Evolutionary conservation across 768 basidiomycete genomes (phyloP), one percentile per base, ranked within the genome.

Genomic region (Russula olivacea): DNA sequence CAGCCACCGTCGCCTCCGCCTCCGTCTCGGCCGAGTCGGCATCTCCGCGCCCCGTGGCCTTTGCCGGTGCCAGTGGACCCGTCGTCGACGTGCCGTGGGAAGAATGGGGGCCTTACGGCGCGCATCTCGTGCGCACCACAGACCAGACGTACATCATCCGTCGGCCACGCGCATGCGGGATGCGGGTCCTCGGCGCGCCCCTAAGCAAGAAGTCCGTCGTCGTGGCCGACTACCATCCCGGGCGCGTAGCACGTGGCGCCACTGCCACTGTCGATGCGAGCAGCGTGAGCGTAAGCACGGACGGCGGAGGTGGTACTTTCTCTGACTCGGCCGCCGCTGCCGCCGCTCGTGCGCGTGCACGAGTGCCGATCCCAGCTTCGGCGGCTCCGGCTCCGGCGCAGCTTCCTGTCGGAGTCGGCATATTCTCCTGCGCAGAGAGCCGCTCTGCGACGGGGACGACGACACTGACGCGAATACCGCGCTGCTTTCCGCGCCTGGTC

Each of bases 101-200:
- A 9, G 38, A 52, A 8, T 64, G 63, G 63, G 63, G 58, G 5
- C 58, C 63, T 0, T 40, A 54, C 21, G 63, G 58, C 12, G 58
- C 63, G 30, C 58, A 55, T 43, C 30, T 64, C 21, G 32, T 64
- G 48, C 63, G 63, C 14, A 3, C 53, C 5, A 1, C 30, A 21
- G 53, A 38, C 40, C 58, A 55, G 17, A 19, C 58, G 17, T 60
- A 60, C 47, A 64, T 59, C 23, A 36, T 64, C 30, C 58, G 53
- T 8, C 58, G 48, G 2, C 48, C 58, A 8, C 58, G 63, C 14
- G 40, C 40, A 7, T 60, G 63, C 17, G 63, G 63, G 0, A 64
- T 59, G 63, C 63, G 63, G 0, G 58, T 64, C 34, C 63, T 64
- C 0, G 58, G 58, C n/a, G 58, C 58, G 2, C 30, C 63, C 1